Evolutionary conservation across 257 asterid species (phyloP).

Genomic region (Solanum virginianum): DNA sequence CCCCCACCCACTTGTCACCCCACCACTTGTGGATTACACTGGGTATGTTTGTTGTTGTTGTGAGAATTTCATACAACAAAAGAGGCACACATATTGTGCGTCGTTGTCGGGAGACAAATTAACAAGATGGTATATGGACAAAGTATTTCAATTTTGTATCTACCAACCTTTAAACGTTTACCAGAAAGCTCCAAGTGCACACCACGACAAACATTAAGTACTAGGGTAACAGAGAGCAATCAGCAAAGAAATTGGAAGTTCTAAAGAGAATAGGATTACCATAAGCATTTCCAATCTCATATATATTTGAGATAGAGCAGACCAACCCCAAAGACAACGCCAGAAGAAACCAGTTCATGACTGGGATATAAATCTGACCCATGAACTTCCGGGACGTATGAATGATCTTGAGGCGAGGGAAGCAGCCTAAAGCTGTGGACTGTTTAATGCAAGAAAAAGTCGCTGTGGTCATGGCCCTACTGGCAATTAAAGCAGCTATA

Average conservation of each 20-base stretch:
- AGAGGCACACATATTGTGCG: neutral
- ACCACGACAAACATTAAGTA: neutral
- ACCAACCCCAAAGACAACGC: slow-evolving; percentile 62
- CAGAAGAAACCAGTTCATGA: slow-evolving; percentile 93
- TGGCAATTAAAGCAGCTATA: slow-evolving; percentile 93
- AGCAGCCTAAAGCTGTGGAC: slow-evolving; percentile 92
- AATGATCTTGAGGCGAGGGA: slow-evolving; percentile 91
- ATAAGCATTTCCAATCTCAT: slow-evolving; percentile 98
- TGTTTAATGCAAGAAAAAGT: slow-evolving; percentile 94
- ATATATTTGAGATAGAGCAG: slow-evolving; percentile 75
- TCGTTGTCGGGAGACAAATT: neutral
- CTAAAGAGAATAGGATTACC: slow-evolving; percentile 37
- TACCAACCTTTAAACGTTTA: neutral
- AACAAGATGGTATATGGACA: neutral
- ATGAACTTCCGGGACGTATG: slow-evolving; percentile 91
- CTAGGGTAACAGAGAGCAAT: neutral
- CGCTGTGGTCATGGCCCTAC: slow-evolving; percentile 96
- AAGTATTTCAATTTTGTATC: neutral
- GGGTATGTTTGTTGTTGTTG: neutral
- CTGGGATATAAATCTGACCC: slow-evolving; percentile 98
- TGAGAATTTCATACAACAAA: neutral
- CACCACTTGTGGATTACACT: neutral
- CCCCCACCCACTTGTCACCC: neutral
- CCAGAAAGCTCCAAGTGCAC: neutral
- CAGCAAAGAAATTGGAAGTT: neutral